phyloP scores from a whole-genome alignment of 352 stramenopile species.

The Lagenidium giganteum region DNA sequence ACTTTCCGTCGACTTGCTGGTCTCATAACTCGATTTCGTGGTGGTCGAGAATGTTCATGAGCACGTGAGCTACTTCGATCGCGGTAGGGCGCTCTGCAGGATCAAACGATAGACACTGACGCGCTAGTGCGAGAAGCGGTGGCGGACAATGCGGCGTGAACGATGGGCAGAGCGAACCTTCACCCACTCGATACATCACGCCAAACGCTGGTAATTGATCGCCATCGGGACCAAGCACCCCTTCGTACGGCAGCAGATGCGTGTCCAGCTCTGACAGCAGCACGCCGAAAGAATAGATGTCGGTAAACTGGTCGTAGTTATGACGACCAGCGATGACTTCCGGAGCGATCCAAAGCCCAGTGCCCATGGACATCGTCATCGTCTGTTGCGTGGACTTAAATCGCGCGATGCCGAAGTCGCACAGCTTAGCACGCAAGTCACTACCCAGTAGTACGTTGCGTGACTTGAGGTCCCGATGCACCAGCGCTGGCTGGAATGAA shows the following conservation, averaged over 20 bases:
- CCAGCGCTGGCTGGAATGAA: too few relatives aligned
- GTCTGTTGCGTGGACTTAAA: constrained; percentile 2
- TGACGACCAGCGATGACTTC: constrained; percentile 12
- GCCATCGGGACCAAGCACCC: constrained; percentile 8
- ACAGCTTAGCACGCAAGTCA: constrained; percentile 8
- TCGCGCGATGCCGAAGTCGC: constrained; percentile 9
- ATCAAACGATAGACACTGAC: constrained; percentile 5
- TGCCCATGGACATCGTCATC: constrained; percentile 15
- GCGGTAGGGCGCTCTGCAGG: constrained; percentile 1
- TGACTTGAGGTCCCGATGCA: constrained; percentile 14
- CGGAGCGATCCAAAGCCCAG: constrained; percentile 17
- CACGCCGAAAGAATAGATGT: constrained; percentile 25
- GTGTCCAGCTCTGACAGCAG: constrained; percentile 28
- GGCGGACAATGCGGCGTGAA: neutral
- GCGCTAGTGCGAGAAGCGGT: neutral
- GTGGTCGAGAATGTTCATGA: too few relatives aligned
- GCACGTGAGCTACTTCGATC: too few relatives aligned
- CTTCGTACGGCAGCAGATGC: constrained; percentile 15
- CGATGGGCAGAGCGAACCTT: constrained; percentile 1
- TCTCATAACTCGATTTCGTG: too few relatives aligned
- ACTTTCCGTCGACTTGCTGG: too few relatives aligned
- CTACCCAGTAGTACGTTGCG: constrained; percentile 9
- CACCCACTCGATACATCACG: neutral
- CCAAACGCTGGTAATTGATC: constrained; percentile 3
- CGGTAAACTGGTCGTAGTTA: constrained; percentile 13